A percentile compares a stretch with the other conserved stretches of the same genome.
These are phyloP conservation scores for Plasmodium billcollinsi DNA, from an alignment of 169 alveolate species.

Conservation along the genomic window DNA sequence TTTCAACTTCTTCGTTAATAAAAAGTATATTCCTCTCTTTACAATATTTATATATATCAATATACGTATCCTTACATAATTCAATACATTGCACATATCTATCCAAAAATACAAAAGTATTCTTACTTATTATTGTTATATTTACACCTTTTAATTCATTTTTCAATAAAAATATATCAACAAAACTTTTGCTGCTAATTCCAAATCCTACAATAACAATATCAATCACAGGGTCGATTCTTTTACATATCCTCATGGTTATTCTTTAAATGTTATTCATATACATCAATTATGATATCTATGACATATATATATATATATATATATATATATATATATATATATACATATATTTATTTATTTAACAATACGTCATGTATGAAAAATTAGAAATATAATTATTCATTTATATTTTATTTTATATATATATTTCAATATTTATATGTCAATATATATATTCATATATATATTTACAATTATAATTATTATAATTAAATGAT, in stretches of 20 bases:
- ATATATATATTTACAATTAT: no score
- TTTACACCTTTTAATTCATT: slow-evolving; percentile 61
- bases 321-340: no score
- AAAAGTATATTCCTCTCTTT: slow-evolving; percentile 68
- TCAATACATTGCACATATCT: slow-evolving; percentile 33
- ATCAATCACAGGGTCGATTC: slow-evolving; percentile 73
- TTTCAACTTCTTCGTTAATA: slow-evolving; percentile 47
- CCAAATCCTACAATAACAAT: slow-evolving; percentile 76
- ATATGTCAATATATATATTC: no score
- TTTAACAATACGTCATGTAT: no score
- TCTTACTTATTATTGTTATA: slow-evolving; percentile 54
- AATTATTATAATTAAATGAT: no score
- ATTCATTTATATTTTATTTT: no score
- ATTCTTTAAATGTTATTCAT: no score
- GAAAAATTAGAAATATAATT: no score
- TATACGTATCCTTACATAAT: slow-evolving; percentile 48
- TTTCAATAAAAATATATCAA: slow-evolving; percentile 41
- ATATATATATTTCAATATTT: no score
- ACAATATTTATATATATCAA: slow-evolving; percentile 67
- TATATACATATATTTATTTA: no score
- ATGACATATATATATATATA: no score
- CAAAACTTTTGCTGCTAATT: slow-evolving; percentile 26
- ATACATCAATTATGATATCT: no score
- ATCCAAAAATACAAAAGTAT: slow-evolving; percentile 51
- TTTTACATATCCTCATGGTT: slow-evolving; percentile 69